Evolutionary conservation across 129 eudicot species (phyloP).

Genomic region (Oenanthe sinensis): DNA sequence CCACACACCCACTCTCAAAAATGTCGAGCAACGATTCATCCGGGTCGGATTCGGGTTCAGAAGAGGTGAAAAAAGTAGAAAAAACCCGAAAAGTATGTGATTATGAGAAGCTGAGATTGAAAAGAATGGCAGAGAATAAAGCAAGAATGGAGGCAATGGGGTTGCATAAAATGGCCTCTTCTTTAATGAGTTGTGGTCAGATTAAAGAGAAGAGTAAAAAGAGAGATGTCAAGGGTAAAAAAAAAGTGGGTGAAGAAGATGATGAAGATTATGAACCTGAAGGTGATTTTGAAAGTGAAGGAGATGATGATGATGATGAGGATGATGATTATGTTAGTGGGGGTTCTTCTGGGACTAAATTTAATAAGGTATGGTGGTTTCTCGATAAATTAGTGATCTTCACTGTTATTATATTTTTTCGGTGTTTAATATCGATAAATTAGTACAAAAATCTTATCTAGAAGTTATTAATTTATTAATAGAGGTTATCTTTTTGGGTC

Average conservation of each 20-base stretch:
- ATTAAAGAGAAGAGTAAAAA: conserved; percentile 15
- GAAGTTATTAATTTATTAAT: no score
- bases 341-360: conserved; percentile 15
- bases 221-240: conserved; percentile 36
- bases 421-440: neutral
- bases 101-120: conserved; percentile 67
- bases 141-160: conserved; percentile 89
- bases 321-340: conserved; percentile 17
- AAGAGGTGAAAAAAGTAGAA: conserved; percentile 17
- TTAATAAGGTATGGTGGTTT: conserved; percentile 24
- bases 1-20: no score
- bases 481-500: no score
- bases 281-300: conserved; percentile 25
- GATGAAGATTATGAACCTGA: conserved; percentile 41
- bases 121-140: conserved; percentile 75
- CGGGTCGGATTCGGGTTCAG: conserved; percentile 20
- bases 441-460: no score
- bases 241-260: conserved; percentile 47
- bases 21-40: conserved; percentile 16
- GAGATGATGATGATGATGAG: conserved; percentile 34
- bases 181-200: conserved; percentile 33
- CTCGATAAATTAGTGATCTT: no score
- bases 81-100: conserved; percentile 32
- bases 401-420: neutral
- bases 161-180: conserved; percentile 50